Evolutionary conservation across 331 rosid species (phyloP).

Genomic region (Quercus phellos): DNA sequence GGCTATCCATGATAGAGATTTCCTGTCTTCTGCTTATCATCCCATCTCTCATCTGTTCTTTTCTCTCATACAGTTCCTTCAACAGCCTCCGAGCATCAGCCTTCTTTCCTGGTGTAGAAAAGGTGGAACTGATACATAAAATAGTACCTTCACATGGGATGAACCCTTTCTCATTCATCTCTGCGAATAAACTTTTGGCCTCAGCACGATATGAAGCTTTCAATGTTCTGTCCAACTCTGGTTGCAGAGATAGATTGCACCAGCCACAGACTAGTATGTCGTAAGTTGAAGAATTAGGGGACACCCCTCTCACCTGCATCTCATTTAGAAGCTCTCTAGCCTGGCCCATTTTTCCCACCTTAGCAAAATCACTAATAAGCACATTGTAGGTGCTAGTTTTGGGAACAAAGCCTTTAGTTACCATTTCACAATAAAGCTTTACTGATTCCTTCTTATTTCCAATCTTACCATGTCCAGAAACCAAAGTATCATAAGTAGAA

Average conservation of each 20-base stretch:
- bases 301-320: constrained; percentile 65
- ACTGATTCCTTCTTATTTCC: constrained; percentile 65
- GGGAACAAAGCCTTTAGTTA: constrained; percentile 75
- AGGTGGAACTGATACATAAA: constrained; percentile 47
- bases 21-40: neutral
- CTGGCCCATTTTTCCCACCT: constrained; percentile 77
- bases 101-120: constrained; percentile 67
- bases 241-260: constrained; percentile 62
- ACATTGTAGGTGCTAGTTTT: constrained; percentile 66
- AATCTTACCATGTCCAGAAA: constrained; percentile 67
- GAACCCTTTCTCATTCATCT: constrained; percentile 68
- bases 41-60: constrained; percentile 33
- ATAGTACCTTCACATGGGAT: constrained; percentile 66
- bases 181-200: constrained; percentile 64
- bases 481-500: constrained; percentile 63
- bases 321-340: constrained; percentile 89
- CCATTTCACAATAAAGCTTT: constrained; percentile 78
- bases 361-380: constrained; percentile 73
- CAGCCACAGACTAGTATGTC: constrained; percentile 77
- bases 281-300: constrained; percentile 78
- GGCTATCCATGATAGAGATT: neutral
- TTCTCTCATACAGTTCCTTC: constrained; percentile 45
- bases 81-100: constrained; percentile 61
- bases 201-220: constrained; percentile 48
- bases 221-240: constrained; percentile 52